Base-by-base conservation (phyloP, 805 yeast species). In the Kazachstania kunashirensis region DNA sequence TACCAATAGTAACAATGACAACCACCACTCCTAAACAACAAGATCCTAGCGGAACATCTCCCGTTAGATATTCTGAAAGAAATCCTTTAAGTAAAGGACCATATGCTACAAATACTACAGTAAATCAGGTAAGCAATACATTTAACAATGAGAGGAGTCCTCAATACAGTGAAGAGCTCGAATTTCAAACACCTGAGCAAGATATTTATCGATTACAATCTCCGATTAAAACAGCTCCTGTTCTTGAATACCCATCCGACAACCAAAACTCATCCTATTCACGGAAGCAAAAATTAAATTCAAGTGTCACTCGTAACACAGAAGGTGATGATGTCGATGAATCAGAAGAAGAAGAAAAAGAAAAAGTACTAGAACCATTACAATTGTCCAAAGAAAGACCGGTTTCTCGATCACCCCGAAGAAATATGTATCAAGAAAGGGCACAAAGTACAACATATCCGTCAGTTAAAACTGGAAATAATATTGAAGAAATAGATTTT, bases 11-110 rank as follows among this genome's bases (percentile, higher is more conserved):
- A n/a, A n/a, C n/a, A n/a, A n/a, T n/a, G n/a, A n/a, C n/a, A n/a
- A n/a, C n/a, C n/a, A n/a, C 12, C 8, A 23, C 8, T 16, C 37
- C 9, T 14, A 20, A 8, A 31, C 35, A 15, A 32, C 25, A 7
- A 18, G 24, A 25, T 24, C 20, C 16, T 24, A 18, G 11, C 31
- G 31, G 10, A 29, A 29, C 12, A 29, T 21, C 23, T n/a, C 40
- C 4, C 41, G 45, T 2, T n/a, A n/a, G n/a, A n/a, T n/a, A n/a
- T n/a, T n/a, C n/a, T n/a, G 38, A 30, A 14, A 42, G 32, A 24
- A 33, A 32, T 8, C 40, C 48, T 14, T 36, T 53, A 18, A 46
- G 38, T 19, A 51, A 45, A 23, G 41, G 50, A 3, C 56, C 58
- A 3, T 54, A 54, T 37, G 36, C 52, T 6, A 46, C 40, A 13